phyloP scores from a whole-genome alignment of 2,329 filamentous ascomycete species.

The Ceratocystis smalleyi region DNA sequence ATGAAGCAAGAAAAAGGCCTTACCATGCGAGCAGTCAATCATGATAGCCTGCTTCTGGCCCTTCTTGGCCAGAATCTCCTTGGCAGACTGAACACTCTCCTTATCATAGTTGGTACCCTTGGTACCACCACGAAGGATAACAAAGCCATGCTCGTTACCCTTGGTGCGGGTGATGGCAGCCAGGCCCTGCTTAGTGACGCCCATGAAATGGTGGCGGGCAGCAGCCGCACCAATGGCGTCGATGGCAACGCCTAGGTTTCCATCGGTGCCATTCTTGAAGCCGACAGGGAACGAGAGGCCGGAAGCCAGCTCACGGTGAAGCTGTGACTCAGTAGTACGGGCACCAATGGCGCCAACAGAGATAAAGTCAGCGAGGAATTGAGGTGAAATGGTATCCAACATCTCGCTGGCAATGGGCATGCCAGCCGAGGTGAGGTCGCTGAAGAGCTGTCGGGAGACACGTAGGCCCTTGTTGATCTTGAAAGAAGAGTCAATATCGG shows the following conservation, averaged over 20 bases:
- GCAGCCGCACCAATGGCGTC: slow-evolving; percentile 84
- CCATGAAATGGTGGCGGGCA: slow-evolving; percentile 91
- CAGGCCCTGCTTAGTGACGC: slow-evolving; percentile 92
- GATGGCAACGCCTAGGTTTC: slow-evolving; percentile 76
- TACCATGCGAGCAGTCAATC: slow-evolving; percentile 96
- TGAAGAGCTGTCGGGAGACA: slow-evolving; percentile 83
- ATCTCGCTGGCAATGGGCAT: slow-evolving; percentile 97
- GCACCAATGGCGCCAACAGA: slow-evolving; percentile 92
- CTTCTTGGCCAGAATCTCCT: slow-evolving; percentile 68
- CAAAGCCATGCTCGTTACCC: slow-evolving; percentile 94
- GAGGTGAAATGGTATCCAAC: slow-evolving; percentile 95
- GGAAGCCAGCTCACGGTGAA: slow-evolving; percentile 89
- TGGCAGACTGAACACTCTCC: slow-evolving; percentile 62
- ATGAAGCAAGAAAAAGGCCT: slow-evolving; percentile 21
- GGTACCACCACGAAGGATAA: slow-evolving; percentile 82
- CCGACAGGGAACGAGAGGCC: slow-evolving; percentile 94
- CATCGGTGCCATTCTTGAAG: slow-evolving; percentile 99
- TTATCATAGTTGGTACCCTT: slow-evolving; percentile 89
- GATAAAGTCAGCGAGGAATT: slow-evolving; percentile 93
- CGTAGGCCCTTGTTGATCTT: slow-evolving; percentile 97
- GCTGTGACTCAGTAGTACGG: slow-evolving; percentile 87
- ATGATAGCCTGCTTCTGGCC: slow-evolving; percentile 79
- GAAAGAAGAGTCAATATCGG: slow-evolving; percentile 92
- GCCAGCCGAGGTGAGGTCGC: slow-evolving; percentile 69
- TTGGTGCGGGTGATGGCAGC: slow-evolving; percentile 86